Percentiles rank a stretch among this genome's conserved stretches.
These are phyloP conservation scores for Hypholoma sublateritium DNA, from an alignment of 768 basidiomycete species.

Conservation along the genomic window DNA sequence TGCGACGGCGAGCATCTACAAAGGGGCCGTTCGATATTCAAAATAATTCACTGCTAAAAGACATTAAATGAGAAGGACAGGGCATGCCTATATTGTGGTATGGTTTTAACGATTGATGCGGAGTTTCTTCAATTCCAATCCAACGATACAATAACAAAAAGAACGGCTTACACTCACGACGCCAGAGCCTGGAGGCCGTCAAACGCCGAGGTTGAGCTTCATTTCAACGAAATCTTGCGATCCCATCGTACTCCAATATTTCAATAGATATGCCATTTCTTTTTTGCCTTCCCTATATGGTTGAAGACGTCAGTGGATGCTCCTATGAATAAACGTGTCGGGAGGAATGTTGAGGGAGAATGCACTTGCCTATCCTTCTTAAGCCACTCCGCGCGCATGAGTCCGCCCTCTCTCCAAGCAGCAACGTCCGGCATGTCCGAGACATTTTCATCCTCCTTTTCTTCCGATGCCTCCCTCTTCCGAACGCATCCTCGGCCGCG, in stretches of 20 bases:
- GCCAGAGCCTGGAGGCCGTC: conserved; percentile 21
- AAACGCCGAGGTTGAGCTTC: conserved; percentile 57
- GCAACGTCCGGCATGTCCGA: conserved; percentile 34
- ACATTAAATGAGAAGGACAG: no score
- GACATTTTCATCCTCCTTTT: conserved; percentile 24
- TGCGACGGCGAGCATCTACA: no score
- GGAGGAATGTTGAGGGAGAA: conserved; percentile 10
- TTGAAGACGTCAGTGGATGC: conserved; percentile 13
- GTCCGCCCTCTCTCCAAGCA: conserved; percentile 55
- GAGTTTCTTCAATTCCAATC: not conserved
- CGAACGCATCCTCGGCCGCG: conserved; percentile 32
- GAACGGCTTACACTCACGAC: not conserved
- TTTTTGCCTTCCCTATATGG: conserved; percentile 49
- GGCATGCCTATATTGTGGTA: not conserved
- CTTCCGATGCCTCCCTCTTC: conserved; percentile 40
- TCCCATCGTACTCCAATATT: conserved; percentile 48
- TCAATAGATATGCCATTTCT: conserved; percentile 52
- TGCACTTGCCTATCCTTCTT: conserved; percentile 50
- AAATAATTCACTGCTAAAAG: no score
- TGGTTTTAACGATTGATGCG: not conserved
- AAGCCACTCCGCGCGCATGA: conserved; percentile 53
- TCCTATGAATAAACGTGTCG: conserved; percentile 5
- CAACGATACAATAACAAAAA: not conserved
- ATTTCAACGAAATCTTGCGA: conserved; percentile 52
- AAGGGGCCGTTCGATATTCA: no score